Evolutionary conservation across 2,329 filamentous ascomycete genomes (phyloP).

Genomic region (Penicillium sp.): DNA sequence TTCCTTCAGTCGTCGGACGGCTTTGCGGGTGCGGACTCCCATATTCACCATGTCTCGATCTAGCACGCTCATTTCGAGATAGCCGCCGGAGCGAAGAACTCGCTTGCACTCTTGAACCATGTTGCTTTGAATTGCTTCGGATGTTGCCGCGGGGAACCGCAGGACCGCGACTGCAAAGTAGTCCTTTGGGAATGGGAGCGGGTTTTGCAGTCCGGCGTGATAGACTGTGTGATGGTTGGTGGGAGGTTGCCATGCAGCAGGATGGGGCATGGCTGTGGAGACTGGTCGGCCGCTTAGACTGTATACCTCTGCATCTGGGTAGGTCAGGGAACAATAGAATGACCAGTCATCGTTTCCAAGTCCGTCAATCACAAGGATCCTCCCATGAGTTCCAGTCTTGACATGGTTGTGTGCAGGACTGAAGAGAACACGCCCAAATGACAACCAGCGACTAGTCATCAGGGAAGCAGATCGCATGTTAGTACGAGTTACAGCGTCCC

Average conservation of each 20-base stretch:
- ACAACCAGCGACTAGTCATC: constrained; percentile 56
- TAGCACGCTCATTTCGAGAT: constrained; percentile 53
- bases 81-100: constrained; percentile 54
- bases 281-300: constrained; percentile 44
- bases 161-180: constrained; percentile 53
- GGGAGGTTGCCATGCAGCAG: constrained; percentile 49
- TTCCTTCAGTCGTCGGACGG: constrained; percentile 51
- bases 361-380: constrained; percentile 55
- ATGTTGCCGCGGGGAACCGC: constrained; percentile 51
- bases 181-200: constrained; percentile 52
- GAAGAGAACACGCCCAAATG: constrained; percentile 55
- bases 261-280: constrained; percentile 38
- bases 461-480: constrained; percentile 55
- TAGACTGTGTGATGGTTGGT: constrained; percentile 49
- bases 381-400: constrained; percentile 43
- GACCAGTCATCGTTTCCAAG: constrained; percentile 59
- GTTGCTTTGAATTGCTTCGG: constrained; percentile 48
- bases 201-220: constrained; percentile 44
- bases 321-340: constrained; percentile 56
- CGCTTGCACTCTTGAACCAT: constrained; percentile 54
- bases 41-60: constrained; percentile 58
- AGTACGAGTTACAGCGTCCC: constrained; percentile 47
- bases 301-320: constrained; percentile 51
- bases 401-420: constrained; percentile 54
- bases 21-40: constrained; percentile 51